phyloP scores from a whole-genome alignment of 169 alveolate species.

The Eimeria acervulina region DNA sequence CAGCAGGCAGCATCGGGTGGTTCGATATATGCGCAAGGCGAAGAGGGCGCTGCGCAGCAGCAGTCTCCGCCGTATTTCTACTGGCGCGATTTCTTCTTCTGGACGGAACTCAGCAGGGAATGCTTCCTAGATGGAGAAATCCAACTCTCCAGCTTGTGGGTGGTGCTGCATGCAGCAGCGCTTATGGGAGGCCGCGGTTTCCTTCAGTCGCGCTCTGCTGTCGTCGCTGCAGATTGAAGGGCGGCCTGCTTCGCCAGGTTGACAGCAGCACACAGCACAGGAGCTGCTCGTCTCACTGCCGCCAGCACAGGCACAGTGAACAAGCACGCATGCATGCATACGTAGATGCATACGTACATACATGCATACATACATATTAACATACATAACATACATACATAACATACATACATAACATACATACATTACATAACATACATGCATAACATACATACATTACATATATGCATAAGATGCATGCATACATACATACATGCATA shows the following conservation, averaged over 20 bases:
- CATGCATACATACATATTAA: not conserved
- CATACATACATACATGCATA: not conserved
- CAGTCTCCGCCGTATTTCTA: conserved; percentile 62
- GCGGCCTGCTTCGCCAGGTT: not conserved
- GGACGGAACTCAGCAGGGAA: conserved; percentile 59
- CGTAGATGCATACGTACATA: not conserved
- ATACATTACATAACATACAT: not conserved
- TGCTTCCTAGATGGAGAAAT: conserved; percentile 64
- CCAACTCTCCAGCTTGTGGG: conserved; percentile 67
- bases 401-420: not conserved
- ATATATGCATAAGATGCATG: not conserved
- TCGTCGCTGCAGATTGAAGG: conserved; percentile 26
- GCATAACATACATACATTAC: not conserved
- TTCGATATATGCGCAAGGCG: not conserved
- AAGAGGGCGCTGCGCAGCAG: conserved; percentile 20
- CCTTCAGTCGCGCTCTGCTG: conserved; percentile 26
- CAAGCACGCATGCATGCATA: not conserved
- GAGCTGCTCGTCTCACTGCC: not conserved
- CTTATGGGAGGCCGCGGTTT: conserved; percentile 44
- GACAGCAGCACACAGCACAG: not conserved
- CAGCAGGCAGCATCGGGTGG: not conserved
- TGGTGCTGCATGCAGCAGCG: conserved; percentile 52
- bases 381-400: not conserved
- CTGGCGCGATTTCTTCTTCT: conserved; percentile 71
- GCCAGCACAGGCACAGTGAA: not conserved